Conservation (phyloP, 2,329 filamentous ascomycete genomes). For the Aspergillus japonicus region DNA sequence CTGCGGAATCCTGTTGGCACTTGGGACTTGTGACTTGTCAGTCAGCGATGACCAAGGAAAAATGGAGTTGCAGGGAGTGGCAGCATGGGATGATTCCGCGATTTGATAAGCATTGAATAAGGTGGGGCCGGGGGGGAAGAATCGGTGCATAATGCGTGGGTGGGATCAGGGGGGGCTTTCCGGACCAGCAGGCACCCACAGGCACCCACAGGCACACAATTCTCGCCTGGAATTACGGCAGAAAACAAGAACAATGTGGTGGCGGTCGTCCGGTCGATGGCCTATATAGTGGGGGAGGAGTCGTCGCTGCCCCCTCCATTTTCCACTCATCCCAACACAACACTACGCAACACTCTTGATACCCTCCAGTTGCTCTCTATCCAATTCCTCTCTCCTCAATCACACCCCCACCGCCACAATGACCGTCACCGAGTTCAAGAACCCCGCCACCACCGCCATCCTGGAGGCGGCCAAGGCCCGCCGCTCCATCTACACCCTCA, state of each 20-base stretch:
- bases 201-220: background rate
- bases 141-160: background rate
- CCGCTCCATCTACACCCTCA: constrained; percentile 33
- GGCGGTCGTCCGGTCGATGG: background rate
- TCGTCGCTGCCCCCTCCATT: background rate
- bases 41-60: background rate
- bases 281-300: background rate
- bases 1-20: no score
- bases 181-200: no score
- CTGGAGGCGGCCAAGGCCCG: constrained; percentile 33
- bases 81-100: background rate
- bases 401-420: constrained; percentile 24
- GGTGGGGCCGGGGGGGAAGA: background rate
- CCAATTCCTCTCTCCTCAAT: background rate
- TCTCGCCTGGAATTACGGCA: background rate
- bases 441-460: constrained; percentile 31
- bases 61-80: no score
- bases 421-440: constrained; percentile 34
- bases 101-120: constrained; percentile 3
- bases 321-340: no score
- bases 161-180: background rate
- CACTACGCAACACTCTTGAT: background rate
- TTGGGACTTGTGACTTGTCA: no score
- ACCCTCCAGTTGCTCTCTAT: background rate
- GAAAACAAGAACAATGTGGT: background rate